Conservation (phyloP, 768 basidiomycete genomes). For the Gyrodon lividus region DNA sequence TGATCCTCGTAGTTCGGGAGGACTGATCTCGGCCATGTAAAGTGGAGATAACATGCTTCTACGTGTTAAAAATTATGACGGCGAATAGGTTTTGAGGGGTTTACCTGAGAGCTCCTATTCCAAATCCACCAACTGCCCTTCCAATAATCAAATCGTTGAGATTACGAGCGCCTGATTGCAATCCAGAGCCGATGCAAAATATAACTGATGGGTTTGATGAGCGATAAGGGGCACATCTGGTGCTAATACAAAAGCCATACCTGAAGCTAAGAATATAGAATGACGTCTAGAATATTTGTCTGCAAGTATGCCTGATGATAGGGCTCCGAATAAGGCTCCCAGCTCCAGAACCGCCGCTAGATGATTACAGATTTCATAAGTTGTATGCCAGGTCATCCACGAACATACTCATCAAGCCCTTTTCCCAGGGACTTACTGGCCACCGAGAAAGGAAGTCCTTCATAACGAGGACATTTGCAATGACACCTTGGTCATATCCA, state of each 20-base stretch:
- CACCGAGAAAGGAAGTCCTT: constrained; percentile 65
- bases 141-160: constrained; percentile 62
- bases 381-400: not conserved
- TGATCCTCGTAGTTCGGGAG: constrained; percentile 77
- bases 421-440: constrained; percentile 71
- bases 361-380: not conserved
- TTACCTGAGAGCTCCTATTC: constrained; percentile 75
- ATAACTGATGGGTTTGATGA: constrained; percentile 41
- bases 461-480: constrained; percentile 86
- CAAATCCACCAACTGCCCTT: constrained; percentile 73
- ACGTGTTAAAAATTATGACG: constrained; percentile 1
- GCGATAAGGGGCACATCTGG: not conserved
- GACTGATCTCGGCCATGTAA: constrained; percentile 84
- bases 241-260: constrained; percentile 38
- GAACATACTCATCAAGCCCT: constrained; percentile 71
- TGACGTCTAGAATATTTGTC: constrained; percentile 66
- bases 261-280: constrained; percentile 66
- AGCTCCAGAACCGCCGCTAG: constrained; percentile 77
- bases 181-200: constrained; percentile 69
- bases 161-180: constrained; percentile 62
- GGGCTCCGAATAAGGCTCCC: constrained; percentile 74
- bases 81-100: constrained; percentile 11
- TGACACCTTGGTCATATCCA: constrained; percentile 85
- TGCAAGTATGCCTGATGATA: constrained; percentile 63
- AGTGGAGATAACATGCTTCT: constrained; percentile 73